A percentile compares a stretch with the other conserved stretches of the same genome.
These are phyloP conservation scores for Pistacia integerrima DNA, from an alignment of 345 rosid genomes.

Conservation along the genomic window DNA sequence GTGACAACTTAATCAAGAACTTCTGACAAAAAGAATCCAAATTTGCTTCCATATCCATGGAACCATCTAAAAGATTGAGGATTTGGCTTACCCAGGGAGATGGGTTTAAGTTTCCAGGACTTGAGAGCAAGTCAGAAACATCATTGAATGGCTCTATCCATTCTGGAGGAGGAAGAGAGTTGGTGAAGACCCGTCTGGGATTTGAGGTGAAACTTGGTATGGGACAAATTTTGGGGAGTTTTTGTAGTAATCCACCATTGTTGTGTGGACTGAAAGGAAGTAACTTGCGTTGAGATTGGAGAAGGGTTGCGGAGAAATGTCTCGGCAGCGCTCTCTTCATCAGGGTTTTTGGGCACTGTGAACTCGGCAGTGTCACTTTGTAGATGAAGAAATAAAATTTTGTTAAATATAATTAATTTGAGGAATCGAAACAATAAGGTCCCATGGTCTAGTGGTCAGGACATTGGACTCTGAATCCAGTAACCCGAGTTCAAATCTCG, in stretches of 20 bases:
- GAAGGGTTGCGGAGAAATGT: constrained; percentile 22
- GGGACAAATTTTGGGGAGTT: constrained; percentile 21
- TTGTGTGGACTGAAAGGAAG: constrained; percentile 15
- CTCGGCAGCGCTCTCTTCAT: constrained; percentile 39
- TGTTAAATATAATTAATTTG: no score
- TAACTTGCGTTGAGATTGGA: constrained; percentile 18
- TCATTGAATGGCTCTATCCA: constrained; percentile 85
- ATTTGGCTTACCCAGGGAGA: constrained; percentile 82
- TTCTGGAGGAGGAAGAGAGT: constrained; percentile 72
- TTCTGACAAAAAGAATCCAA: constrained; percentile 52
- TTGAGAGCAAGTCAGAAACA: constrained; percentile 61
- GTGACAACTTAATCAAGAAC: constrained; percentile 68
- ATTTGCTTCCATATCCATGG: constrained; percentile 66
- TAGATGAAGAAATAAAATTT: rapidly evolving
- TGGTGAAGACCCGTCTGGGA: constrained; percentile 42
- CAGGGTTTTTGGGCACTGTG: constrained; percentile 4
- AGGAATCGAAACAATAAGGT: constrained; percentile 6
- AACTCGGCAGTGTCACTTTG: not conserved
- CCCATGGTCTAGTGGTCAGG: constrained; percentile 92
- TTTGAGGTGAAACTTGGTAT: constrained; percentile 24
- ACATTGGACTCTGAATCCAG: constrained; percentile 96
- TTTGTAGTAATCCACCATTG: constrained; percentile 29
- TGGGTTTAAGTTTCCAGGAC: constrained; percentile 39
- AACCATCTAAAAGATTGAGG: constrained; percentile 63
- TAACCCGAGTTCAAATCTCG: constrained; percentile 99